Conservation (phyloP, 75 land plant genomes). For the Picea glauca region DNA sequence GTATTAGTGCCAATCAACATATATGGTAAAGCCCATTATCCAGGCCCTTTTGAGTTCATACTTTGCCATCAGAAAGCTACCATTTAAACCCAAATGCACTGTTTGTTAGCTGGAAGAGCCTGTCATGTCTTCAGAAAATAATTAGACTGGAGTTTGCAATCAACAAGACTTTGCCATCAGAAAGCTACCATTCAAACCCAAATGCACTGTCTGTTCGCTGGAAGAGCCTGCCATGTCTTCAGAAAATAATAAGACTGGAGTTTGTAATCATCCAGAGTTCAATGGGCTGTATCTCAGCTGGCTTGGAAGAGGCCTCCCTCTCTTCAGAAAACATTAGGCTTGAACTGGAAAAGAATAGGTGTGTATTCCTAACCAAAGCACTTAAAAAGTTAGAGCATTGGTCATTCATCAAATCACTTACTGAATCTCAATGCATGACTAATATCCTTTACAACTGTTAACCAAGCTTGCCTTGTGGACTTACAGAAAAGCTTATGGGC, state of each 20-base stretch:
- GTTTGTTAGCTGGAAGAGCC: background rate
- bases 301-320: background rate
- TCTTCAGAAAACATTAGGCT: background rate
- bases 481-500: background rate
- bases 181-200: conserved; percentile 4
- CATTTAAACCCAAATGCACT: background rate
- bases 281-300: background rate
- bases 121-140: background rate
- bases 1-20: background rate
- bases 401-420: background rate
- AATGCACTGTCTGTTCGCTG: background rate
- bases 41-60: background rate
- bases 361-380: background rate
- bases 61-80: background rate
- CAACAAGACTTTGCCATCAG: background rate
- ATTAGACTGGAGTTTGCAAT: too few species aligned
- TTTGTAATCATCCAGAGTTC: background rate
- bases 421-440: background rate
- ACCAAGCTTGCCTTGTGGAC: background rate
- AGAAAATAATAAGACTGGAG: background rate
- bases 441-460: background rate
- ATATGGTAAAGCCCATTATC: background rate
- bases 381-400: background rate
- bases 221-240: background rate
- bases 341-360: conserved; percentile 4